Conservation (phyloP, 2,329 filamentous ascomycete genomes). For the Onygenales sp. region DNA sequence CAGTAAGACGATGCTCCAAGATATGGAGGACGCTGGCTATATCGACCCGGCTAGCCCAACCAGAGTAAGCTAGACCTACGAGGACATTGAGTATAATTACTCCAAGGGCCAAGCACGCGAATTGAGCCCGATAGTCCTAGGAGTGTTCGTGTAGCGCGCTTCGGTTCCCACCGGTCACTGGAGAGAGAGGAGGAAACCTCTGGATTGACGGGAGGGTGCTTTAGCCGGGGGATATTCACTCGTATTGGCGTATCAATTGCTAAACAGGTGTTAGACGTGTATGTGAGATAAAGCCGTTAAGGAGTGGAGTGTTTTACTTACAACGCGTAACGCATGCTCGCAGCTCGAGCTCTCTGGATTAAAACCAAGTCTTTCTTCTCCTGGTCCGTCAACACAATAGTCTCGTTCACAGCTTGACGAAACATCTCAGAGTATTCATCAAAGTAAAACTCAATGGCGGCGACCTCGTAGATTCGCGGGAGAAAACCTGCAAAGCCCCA, state of each 20-base stretch:
- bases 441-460: neutral
- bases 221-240: too few species aligned
- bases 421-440: neutral
- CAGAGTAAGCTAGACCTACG: neutral
- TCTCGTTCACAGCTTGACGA: neutral
- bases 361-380: neutral
- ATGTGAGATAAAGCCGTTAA: neutral
- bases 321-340: neutral
- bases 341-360: neutral
- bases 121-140: slow-evolving; percentile 2
- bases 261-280: neutral
- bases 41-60: slow-evolving; percentile 1
- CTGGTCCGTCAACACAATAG: neutral
- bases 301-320: neutral
- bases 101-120: slow-evolving; percentile 1
- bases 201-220: too few species aligned
- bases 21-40: neutral
- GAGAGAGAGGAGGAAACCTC: neutral
- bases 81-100: slow-evolving; percentile 5
- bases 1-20: slow-evolving; percentile 1
- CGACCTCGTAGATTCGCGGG: neutral
- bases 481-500: neutral
- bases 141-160: slow-evolving; percentile 2
- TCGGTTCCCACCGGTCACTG: neutral
- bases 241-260: neutral